Conservation (phyloP, 2,329 filamentous ascomycete species). For the Botrytis galanthina region DNA sequence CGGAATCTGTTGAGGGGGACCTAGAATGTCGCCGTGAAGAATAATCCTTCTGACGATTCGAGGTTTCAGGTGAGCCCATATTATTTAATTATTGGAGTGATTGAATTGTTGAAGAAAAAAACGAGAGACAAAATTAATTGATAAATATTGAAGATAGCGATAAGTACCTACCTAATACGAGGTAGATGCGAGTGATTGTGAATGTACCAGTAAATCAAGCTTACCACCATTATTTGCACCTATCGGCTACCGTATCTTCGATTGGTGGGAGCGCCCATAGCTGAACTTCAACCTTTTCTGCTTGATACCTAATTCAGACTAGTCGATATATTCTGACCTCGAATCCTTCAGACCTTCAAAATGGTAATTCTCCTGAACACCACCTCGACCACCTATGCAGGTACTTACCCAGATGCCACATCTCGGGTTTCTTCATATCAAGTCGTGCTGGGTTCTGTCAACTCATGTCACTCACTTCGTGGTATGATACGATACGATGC, state of each 20-base stretch:
- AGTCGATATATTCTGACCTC: not conserved
- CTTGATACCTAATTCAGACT: conserved; percentile 2
- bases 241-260: not conserved
- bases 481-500: not conserved
- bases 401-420: not conserved
- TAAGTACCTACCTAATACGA: not conserved
- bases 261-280: not conserved
- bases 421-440: not conserved
- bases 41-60: conserved; percentile 25
- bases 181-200: not conserved
- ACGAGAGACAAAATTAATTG: not conserved
- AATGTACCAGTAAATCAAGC: not conserved
- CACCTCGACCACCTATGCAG: not conserved
- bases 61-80: conserved; percentile 27
- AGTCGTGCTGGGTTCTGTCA: not conserved
- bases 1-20: conserved; percentile 34
- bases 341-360: not conserved
- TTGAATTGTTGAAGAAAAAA: not conserved
- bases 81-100: not conserved
- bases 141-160: not conserved
- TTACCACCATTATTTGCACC: not conserved
- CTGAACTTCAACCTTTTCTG: not conserved
- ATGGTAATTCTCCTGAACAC: not conserved
- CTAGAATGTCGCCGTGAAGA: conserved; percentile 27
- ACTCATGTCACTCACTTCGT: not conserved